Conservation (phyloP, 441 rosid species). For the Pelargonium citronellum region DNA sequence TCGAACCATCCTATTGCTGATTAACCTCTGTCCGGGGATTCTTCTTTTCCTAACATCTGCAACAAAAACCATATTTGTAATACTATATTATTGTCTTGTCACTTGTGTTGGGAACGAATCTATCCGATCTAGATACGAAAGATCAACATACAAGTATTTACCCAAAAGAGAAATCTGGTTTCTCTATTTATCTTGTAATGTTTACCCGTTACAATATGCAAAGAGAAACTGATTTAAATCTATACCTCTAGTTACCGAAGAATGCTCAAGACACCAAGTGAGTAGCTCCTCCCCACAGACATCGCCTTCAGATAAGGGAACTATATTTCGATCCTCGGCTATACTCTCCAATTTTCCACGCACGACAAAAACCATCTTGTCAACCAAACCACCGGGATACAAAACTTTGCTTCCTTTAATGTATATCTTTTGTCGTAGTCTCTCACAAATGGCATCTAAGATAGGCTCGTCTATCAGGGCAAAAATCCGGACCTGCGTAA, state of each 20-base stretch:
- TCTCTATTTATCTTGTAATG: no score
- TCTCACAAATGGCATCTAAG: conserved; percentile 72
- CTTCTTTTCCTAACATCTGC: conserved; percentile 52
- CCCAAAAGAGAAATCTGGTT: no score
- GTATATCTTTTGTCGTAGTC: conserved; percentile 61
- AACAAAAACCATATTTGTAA: conserved; percentile 16
- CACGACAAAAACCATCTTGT: conserved; percentile 75
- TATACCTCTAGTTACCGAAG: conserved; percentile 54
- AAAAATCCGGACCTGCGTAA: conserved; percentile 64
- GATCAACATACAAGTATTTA: no score
- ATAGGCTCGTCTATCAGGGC: conserved; percentile 62
- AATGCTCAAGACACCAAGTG: conserved; percentile 76
- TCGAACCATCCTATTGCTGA: conserved; percentile 51
- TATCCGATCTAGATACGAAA: no score
- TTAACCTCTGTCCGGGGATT: conserved; percentile 40
- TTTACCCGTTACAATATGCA: no score
- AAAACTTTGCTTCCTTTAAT: conserved; percentile 54
- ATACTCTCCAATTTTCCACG: conserved; percentile 69
- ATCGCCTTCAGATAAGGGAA: conserved; percentile 54
- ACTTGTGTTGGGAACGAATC: neutral
- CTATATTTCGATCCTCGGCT: conserved; percentile 45
- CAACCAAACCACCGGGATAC: conserved; percentile 47
- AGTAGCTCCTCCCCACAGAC: conserved; percentile 86
- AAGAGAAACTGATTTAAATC: neutral
- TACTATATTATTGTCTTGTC: neutral